phyloP scores from a whole-genome alignment of 1,284 basidiomycete genomes.

The Coriolopsis trogii region DNA sequence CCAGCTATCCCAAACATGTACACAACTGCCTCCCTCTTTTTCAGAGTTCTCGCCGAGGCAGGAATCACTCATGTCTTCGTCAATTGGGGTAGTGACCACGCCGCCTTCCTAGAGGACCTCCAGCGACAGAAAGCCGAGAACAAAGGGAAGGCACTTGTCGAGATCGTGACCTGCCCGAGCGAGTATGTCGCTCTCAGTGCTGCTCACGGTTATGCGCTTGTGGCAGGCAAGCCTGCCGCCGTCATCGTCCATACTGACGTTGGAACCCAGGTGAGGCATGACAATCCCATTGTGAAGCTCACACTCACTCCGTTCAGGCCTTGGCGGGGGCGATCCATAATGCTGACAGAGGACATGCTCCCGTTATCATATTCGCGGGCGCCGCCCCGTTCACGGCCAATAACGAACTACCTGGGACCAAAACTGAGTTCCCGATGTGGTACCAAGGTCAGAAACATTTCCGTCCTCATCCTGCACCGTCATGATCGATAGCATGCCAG shows the following conservation, averaged over 20 bases:
- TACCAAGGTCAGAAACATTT: slow-evolving; percentile 65
- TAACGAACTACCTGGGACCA: slow-evolving; percentile 58
- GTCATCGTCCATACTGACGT: slow-evolving; percentile 77
- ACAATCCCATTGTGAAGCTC: no score
- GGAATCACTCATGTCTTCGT: slow-evolving; percentile 74
- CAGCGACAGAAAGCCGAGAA: slow-evolving; percentile 52
- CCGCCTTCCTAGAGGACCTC: slow-evolving; percentile 69
- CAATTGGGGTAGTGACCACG: slow-evolving; percentile 79
- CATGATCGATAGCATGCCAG: slow-evolving; percentile 34
- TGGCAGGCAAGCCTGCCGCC: slow-evolving; percentile 64
- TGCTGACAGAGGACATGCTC: slow-evolving; percentile 60
- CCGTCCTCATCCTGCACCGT: neutral
- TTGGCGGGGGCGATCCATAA: slow-evolving; percentile 72
- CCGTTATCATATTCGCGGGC: slow-evolving; percentile 72
- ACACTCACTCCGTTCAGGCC: no score
- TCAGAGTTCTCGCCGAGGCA: slow-evolving; percentile 56
- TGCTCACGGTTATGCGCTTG: slow-evolving; percentile 71
- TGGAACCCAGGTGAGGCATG: slow-evolving; percentile 60
- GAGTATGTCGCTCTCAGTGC: slow-evolving; percentile 77
- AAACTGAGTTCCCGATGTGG: slow-evolving; percentile 79
- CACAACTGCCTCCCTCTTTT: slow-evolving; percentile 61
- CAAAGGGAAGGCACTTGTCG: slow-evolving; percentile 43
- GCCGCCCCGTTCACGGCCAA: slow-evolving; percentile 60
- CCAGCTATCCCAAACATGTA: no score
- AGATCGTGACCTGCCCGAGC: slow-evolving; percentile 69